Evolutionary conservation across 1,284 basidiomycete species (phyloP).

Genomic region (Puccinia horiana): DNA sequence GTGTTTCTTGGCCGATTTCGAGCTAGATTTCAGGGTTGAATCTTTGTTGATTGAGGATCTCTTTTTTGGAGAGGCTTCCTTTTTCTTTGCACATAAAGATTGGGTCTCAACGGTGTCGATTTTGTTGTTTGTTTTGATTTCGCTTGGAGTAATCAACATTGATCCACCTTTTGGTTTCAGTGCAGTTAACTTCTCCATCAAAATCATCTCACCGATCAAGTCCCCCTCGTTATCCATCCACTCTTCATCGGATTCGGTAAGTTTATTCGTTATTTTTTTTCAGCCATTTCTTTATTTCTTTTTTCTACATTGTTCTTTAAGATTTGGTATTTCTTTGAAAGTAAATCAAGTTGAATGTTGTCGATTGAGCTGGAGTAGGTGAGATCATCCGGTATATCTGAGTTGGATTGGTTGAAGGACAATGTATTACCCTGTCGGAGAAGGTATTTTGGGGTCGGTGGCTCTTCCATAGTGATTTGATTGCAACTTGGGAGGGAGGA

Average conservation of each 20-base stretch:
- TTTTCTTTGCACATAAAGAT: background rate
- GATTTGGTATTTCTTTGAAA: background rate
- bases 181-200: background rate
- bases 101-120: too few species aligned
- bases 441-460: background rate
- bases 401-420: background rate
- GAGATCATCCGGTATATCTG: background rate
- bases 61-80: background rate
- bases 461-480: slow-evolving; percentile 5
- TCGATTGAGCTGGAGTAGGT: background rate
- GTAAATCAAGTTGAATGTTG: background rate
- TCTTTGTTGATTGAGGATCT: background rate
- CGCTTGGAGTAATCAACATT: too few species aligned
- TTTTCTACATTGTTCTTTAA: background rate
- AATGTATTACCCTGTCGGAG: background rate
- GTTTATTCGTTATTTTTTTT: background rate
- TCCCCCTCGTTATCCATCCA: background rate
- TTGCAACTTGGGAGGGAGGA: too few species aligned
- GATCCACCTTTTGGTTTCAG: background rate
- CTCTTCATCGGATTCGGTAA: background rate
- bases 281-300: background rate
- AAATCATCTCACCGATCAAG: background rate
- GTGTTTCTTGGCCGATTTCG: background rate
- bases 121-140: too few species aligned
- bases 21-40: background rate